Evolutionary conservation across 1,139 yeast genomes (phyloP).

Genomic region (Lodderomyces parapsilosis): DNA sequence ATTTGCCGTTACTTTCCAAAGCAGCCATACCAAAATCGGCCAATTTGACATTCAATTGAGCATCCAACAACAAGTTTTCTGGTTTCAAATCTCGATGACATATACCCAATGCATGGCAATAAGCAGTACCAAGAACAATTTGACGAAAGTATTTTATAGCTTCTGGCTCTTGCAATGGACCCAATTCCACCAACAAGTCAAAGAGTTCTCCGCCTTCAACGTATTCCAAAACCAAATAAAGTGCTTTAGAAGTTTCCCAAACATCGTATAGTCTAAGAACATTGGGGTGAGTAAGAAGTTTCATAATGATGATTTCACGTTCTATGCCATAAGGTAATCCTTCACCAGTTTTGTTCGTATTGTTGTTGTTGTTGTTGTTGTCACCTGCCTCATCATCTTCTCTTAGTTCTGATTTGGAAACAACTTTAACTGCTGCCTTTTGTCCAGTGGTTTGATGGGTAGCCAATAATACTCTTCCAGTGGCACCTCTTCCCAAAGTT

Average conservation of each 20-base stretch:
- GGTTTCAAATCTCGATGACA: constrained; percentile 84
- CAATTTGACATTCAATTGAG: constrained; percentile 64
- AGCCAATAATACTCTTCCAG: constrained; percentile 75
- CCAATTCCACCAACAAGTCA: constrained; percentile 73
- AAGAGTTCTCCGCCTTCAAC: constrained; percentile 84
- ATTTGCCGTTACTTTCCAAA: constrained; percentile 65
- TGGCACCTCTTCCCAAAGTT: constrained; percentile 79
- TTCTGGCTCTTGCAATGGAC: constrained; percentile 73
- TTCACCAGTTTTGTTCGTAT: constrained; percentile 33
- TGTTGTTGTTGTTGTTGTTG: constrained; percentile 26
- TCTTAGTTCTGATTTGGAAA: constrained; percentile 58
- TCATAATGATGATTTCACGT: constrained; percentile 81
- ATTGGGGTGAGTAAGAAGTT: constrained; percentile 71
- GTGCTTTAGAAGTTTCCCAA: constrained; percentile 78
- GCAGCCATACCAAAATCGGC: constrained; percentile 93
- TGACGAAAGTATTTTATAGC: constrained; percentile 77
- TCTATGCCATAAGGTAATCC: constrained; percentile 80
- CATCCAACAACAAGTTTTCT: constrained; percentile 69
- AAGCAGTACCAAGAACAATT: constrained; percentile 75
- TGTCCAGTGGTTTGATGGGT: constrained; percentile 68
- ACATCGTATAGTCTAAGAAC: constrained; percentile 76
- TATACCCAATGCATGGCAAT: constrained; percentile 77
- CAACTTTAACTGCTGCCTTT: constrained; percentile 79
- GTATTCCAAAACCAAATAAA: constrained; percentile 72
- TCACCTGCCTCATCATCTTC: constrained; percentile 28